Base-by-base conservation (phyloP, 75 land plant genomes). In the Chamaecyparis obtusa region DNA sequence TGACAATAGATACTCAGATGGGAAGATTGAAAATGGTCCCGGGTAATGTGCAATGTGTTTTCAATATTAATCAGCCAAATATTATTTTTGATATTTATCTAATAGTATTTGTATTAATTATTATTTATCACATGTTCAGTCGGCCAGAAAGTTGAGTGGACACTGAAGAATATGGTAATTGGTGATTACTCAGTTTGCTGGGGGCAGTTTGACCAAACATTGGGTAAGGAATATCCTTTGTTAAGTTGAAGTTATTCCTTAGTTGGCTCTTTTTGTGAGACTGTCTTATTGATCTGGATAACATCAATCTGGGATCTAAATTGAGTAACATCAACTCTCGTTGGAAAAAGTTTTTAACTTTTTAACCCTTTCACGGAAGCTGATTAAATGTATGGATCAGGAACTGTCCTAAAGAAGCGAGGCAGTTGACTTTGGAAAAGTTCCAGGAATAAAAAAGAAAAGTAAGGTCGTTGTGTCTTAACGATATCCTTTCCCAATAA, bases 31-130 rank as follows among this genome's bases (percentile, higher is more conserved):
- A 81, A 81, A 49, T 81, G 54, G 48, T 44, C 48, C 9, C 3
- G 9, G 83, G 83, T 81, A 81, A 27, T 81, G 24, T 44, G 83
- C 46, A 81, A 27, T 81, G 24, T 44, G 27, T n/a, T 81, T n/a
- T 46, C 1, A 81, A n/a, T 46, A n/a, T 10, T 27, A 44, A 46
- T 46, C 32, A 46, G 46, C 27, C 83, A 81, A 46, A 21, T 44
- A 46, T 81, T 81, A 32, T 46, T n/a, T 81, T 46, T 46, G 13
- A 32, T 44, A 46, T n/a, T 27, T 81, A 27, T 46, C 51, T 81
- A 49, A n/a, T 11, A 13, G 15, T 81, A 44, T 43, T 44, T 39
- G 24, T 77, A 21, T 44, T 44, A 44, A 44, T 44, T 44, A 44
- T 51, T 51, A 51, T 14, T 51, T 51, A 51, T 78, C 21, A 78